Conservation (phyloP, 371 early-diverging fungal species). For the Rhizopus stolonifer region DNA sequence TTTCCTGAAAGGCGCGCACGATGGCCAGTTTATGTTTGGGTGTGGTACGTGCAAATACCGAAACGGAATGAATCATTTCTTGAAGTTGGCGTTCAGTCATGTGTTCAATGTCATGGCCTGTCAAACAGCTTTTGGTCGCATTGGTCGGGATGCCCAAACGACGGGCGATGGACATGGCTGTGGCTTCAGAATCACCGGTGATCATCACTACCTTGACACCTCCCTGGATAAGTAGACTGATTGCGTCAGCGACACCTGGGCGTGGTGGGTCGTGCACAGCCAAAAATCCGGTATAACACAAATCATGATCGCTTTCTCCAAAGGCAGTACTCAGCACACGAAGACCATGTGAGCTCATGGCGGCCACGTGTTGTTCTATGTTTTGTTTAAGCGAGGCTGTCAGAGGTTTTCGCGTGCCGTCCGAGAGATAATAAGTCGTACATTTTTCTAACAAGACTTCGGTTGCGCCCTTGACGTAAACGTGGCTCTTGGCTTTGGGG, state of each 20-base stretch:
- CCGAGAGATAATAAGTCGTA: constrained; percentile 54
- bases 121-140: constrained; percentile 55
- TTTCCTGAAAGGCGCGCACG: constrained; percentile 73
- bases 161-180: constrained; percentile 79
- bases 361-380: constrained; percentile 56
- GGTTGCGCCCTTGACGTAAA: constrained; percentile 77
- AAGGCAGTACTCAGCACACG: constrained; percentile 86
- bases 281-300: constrained; percentile 80
- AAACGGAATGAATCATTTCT: constrained; percentile 54
- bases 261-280: constrained; percentile 89
- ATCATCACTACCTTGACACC: constrained; percentile 88
- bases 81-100: constrained; percentile 67
- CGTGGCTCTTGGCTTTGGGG: constrained; percentile 13
- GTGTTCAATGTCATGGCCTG: constrained; percentile 71
- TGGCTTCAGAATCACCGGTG: constrained; percentile 87
- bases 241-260: constrained; percentile 65
- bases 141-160: constrained; percentile 72
- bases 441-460: constrained; percentile 75
- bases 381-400: constrained; percentile 51
- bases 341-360: constrained; percentile 80
- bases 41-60: constrained; percentile 89
- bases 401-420: constrained; percentile 36
- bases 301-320: constrained; percentile 54
- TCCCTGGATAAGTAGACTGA: constrained; percentile 61
- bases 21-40: constrained; percentile 91